These are phyloP conservation scores for Camelina hispida DNA, from an alignment of 345 rosid species.

Conservation along the genomic window DNA sequence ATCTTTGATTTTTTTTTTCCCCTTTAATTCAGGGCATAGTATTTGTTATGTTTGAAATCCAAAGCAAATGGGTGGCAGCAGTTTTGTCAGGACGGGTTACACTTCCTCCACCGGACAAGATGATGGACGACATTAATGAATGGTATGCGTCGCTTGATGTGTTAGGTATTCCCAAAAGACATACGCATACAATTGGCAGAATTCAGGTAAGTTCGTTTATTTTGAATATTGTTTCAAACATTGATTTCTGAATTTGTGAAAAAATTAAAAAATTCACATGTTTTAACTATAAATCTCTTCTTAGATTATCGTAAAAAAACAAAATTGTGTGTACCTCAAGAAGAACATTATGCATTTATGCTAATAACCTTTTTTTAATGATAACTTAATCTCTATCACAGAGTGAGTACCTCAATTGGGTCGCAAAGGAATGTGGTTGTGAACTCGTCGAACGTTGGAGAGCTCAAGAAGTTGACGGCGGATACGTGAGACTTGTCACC, in stretches of 20 bases:
- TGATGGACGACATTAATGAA: neutral
- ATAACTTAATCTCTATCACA: neutral
- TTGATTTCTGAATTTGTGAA: neutral
- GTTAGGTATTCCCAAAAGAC: neutral
- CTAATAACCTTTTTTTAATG: neutral
- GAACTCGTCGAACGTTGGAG: neutral
- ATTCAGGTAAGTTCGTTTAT: neutral
- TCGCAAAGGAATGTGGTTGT: neutral
- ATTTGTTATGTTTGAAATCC: neutral
- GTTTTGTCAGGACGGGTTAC: neutral
- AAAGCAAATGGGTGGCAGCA: constrained; percentile 2
- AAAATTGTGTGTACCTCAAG: neutral
- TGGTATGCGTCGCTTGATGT: neutral
- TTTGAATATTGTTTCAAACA: neutral
- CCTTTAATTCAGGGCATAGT: neutral
- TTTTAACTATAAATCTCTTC: too few relatives aligned
- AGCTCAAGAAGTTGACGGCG: neutral
- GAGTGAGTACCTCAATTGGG: neutral
- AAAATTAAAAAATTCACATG: neutral
- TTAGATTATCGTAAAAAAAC: neutral
- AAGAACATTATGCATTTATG: neutral
- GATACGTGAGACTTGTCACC: neutral
- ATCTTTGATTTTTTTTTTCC: neutral
- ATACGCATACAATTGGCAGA: neutral
- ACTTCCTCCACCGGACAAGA: neutral